A percentile compares a stretch with the other conserved stretches of the same genome.
Evolutionary conservation across 2,329 filamentous ascomycete species (phyloP).

Genomic region (Daldinia sp.): DNA sequence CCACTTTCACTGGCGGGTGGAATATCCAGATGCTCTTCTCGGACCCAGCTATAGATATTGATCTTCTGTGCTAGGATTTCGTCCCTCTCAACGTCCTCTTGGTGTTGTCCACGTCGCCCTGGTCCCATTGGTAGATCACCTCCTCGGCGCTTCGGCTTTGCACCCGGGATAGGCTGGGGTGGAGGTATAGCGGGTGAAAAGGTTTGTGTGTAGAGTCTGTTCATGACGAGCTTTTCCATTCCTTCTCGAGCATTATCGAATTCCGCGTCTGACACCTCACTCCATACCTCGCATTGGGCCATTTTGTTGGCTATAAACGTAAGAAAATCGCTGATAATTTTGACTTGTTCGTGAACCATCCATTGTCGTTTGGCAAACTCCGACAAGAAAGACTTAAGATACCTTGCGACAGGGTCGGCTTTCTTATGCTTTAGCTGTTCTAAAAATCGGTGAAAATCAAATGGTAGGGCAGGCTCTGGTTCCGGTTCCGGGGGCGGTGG

Average conservation of each 20-base stretch:
- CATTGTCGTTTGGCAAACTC: conserved; percentile 98
- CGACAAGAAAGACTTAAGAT: conserved; percentile 89
- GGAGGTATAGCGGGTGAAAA: conserved; percentile 93
- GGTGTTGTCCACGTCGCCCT: conserved; percentile 92
- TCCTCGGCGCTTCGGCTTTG: conserved; percentile 73
- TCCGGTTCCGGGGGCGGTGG: conserved; percentile 77
- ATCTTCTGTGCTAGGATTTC: conserved; percentile 97
- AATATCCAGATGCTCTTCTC: conserved; percentile 93
- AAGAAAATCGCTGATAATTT: conserved; percentile 96
- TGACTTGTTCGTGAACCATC: conserved; percentile 99
- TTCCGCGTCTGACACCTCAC: conserved; percentile 92
- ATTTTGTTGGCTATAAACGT: conserved; percentile 98
- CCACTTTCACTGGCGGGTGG: conserved; percentile 84
- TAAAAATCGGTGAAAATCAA: conserved; percentile 96
- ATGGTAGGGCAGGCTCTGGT: conserved; percentile 85
- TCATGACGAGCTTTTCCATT: conserved; percentile 99
- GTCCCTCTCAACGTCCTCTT: conserved; percentile 96
- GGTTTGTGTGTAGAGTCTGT: conserved; percentile 91
- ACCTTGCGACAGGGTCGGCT: conserved; percentile 96
- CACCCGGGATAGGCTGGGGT: conserved; percentile 75
- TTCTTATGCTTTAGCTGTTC: conserved; percentile 96
- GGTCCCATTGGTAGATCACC: conserved; percentile 75
- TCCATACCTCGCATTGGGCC: conserved; percentile 96
- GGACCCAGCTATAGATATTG: conserved; percentile 94
- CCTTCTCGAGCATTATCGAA: conserved; percentile 98